A percentile compares a stretch with the other conserved stretches of the same genome.
These are phyloP conservation scores for Trichoderma afroharzianum DNA, from an alignment of 2,329 filamentous ascomycete genomes.

Conservation along the genomic window DNA sequence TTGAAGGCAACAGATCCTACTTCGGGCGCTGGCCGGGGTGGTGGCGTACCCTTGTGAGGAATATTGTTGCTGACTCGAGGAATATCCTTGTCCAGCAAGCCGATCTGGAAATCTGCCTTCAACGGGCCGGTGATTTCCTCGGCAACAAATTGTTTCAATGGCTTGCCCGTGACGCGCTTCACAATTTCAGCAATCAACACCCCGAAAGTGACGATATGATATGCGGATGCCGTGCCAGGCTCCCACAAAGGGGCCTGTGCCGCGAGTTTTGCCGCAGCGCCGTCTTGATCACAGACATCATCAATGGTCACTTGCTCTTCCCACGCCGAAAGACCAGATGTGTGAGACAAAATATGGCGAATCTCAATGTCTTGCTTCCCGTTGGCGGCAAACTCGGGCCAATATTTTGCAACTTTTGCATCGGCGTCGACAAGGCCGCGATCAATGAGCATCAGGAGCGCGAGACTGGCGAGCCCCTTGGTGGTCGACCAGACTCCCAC, in stretches of 20 bases:
- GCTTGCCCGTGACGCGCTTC: slow-evolving; percentile 37
- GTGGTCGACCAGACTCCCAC: slow-evolving; percentile 39
- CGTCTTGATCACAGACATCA: slow-evolving; percentile 33
- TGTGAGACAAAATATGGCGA: slow-evolving; percentile 40
- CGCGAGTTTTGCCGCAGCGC: slow-evolving; percentile 34
- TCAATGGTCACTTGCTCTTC: slow-evolving; percentile 29
- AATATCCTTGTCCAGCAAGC: slow-evolving; percentile 40
- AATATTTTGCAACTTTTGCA: slow-evolving; percentile 39
- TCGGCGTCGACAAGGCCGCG: slow-evolving; percentile 35
- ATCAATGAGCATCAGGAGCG: slow-evolving; percentile 37
- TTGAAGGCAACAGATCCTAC: slow-evolving; percentile 21
- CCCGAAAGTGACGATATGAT: slow-evolving; percentile 40
- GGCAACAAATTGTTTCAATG: slow-evolving; percentile 39
- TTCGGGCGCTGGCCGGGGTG: slow-evolving; percentile 24
- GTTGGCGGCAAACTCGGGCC: slow-evolving; percentile 44
- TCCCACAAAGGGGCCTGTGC: slow-evolving; percentile 42
- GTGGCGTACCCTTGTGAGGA: slow-evolving; percentile 24
- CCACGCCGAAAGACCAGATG: slow-evolving; percentile 34
- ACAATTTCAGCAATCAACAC: slow-evolving; percentile 43
- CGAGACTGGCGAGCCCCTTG: slow-evolving; percentile 37
- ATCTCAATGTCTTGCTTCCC: slow-evolving; percentile 40
- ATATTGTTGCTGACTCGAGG: slow-evolving; percentile 36
- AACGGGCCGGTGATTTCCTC: slow-evolving; percentile 38
- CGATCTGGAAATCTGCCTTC: slow-evolving; percentile 45
- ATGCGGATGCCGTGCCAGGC: slow-evolving; percentile 41